Conservation (phyloP, 805 yeast species). For the Saccharomycopsis fermentans region DNA sequence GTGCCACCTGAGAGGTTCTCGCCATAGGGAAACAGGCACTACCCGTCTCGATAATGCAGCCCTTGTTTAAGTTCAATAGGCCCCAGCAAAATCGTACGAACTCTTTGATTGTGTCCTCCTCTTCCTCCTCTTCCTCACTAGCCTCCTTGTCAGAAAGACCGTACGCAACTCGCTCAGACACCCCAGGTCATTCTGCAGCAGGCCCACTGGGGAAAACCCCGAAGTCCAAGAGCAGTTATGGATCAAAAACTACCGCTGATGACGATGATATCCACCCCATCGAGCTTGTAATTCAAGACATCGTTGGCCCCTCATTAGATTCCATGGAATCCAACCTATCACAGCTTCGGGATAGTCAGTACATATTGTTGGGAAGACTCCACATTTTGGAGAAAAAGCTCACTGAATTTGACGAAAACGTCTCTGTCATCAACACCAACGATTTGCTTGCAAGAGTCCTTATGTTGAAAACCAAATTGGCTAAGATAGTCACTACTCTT, state of each 20-base stretch:
- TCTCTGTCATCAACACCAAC: conserved; percentile 3
- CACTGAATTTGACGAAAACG: conserved; percentile 1
- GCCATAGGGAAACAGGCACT: no score
- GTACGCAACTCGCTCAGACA: not conserved
- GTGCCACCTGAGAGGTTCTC: no score
- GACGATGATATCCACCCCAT: conserved; percentile 15
- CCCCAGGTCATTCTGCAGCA: not conserved
- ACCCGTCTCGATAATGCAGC: not conserved
- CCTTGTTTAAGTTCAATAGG: not conserved
- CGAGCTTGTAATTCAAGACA: conserved; percentile 16
- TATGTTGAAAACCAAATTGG: not conserved
- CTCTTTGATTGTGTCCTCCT: not conserved
- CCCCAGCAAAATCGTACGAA: not conserved
- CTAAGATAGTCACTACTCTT: not conserved
- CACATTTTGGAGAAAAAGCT: conserved; percentile 6
- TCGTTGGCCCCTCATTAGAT: conserved; percentile 16
- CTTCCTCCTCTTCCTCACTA: not conserved
- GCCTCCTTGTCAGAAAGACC: not conserved
- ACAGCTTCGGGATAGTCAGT: conserved; percentile 15
- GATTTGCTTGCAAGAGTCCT: not conserved
- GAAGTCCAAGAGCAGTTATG: no score
- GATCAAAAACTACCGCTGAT: not conserved
- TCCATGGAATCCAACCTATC: conserved; percentile 8
- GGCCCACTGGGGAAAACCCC: no score
- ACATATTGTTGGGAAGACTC: conserved; percentile 9